A percentile compares a stretch with the other conserved stretches of the same genome.
Conservation (phyloP, 805 yeast genomes). For the Yueomyces sp. region DNA sequence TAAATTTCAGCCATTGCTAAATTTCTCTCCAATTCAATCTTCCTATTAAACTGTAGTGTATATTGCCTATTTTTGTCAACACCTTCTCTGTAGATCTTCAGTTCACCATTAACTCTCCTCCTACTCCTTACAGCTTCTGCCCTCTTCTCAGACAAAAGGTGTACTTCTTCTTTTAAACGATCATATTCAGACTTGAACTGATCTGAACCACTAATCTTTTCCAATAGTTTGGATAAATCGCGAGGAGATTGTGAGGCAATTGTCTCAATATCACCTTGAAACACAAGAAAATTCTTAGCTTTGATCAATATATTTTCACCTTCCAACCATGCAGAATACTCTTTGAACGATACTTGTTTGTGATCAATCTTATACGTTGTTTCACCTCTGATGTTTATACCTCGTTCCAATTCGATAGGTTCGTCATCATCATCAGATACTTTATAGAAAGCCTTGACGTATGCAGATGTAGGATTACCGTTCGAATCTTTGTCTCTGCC, state of each 20-base stretch:
- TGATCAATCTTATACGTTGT: constrained; percentile 60
- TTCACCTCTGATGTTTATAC: constrained; percentile 42
- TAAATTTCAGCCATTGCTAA: constrained; percentile 52
- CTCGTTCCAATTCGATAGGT: constrained; percentile 46
- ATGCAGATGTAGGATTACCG: constrained; percentile 33
- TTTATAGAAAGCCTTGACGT: constrained; percentile 68
- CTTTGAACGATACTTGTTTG: constrained; percentile 42
- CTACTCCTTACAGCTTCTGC: constrained; percentile 53
- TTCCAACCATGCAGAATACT: constrained; percentile 54
- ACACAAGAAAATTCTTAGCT: constrained; percentile 84
- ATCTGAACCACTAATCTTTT: constrained; percentile 70
- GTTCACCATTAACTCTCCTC: constrained; percentile 57
- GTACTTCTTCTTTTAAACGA: constrained; percentile 44
- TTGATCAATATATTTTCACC: constrained; percentile 72
- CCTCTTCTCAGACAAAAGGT: constrained; percentile 49
- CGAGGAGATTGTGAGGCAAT: constrained; percentile 77
- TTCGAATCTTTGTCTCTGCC: constrained; percentile 30
- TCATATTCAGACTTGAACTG: constrained; percentile 61
- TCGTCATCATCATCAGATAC: constrained; percentile 39
- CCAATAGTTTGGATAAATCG: constrained; percentile 63
- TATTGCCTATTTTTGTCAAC: constrained; percentile 57
- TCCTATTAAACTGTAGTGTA: constrained; percentile 39
- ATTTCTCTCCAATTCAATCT: constrained; percentile 31
- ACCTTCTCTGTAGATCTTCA: constrained; percentile 67
- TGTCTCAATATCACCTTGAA: constrained; percentile 94